These are phyloP conservation scores for Chlorophyllum brunneum DNA, from an alignment of 768 basidiomycete genomes.

Conservation along the genomic window DNA sequence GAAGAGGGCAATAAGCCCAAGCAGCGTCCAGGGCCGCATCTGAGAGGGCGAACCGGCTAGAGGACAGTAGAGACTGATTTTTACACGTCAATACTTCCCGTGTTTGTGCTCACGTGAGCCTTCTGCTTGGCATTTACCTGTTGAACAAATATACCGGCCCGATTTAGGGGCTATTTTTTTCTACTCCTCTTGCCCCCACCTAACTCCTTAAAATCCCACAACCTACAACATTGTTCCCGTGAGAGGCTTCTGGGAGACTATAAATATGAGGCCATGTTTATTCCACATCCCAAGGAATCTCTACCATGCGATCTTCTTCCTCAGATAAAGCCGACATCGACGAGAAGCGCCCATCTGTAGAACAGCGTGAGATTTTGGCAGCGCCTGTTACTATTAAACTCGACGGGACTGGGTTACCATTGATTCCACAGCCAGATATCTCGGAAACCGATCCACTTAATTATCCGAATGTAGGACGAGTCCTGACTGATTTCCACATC, in stretches of 20 bases:
- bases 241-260: constrained; percentile 1
- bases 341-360: constrained; percentile 1
- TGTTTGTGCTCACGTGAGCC: constrained; percentile 7
- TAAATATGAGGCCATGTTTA: constrained; percentile 2
- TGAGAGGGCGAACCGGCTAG: neutral
- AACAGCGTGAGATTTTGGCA: neutral
- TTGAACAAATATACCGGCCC: neutral
- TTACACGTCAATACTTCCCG: constrained; percentile 9
- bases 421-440: constrained; percentile 4
- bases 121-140: constrained; percentile 2
- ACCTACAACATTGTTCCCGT: neutral
- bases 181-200: neutral
- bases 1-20: constrained; percentile 33
- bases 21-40: constrained; percentile 34
- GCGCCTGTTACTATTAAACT: neutral
- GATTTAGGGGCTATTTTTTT: neutral
- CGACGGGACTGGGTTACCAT: constrained; percentile 4
- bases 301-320: neutral
- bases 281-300: neutral
- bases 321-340: constrained; percentile 1
- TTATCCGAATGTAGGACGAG: constrained; percentile 29
- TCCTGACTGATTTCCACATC: neutral
- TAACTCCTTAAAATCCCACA: constrained; percentile 10
- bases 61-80: neutral
- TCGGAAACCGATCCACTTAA: constrained; percentile 34